Base-by-base conservation (phyloP, 2,329 filamentous ascomycete species). In the Beauveria rudraprayagi region DNA sequence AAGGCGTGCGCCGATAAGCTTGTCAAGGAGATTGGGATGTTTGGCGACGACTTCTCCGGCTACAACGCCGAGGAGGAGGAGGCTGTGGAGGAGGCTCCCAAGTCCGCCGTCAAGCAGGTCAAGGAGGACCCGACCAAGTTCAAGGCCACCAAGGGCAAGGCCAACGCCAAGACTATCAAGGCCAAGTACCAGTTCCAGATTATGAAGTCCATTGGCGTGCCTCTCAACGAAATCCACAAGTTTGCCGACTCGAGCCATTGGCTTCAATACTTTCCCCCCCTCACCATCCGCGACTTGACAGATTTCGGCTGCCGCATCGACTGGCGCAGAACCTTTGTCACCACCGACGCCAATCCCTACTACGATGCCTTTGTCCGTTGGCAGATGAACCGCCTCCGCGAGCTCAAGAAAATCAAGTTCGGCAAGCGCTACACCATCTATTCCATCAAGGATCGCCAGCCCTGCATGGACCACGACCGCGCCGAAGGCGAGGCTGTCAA, bases 1-100 rank as follows among this genome's bases (percentile, higher is more conserved):
- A 97, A 97, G 77, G 92, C 94, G 6, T 95, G 91, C 70, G 92
- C 94, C 60, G 93, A 99, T 80, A 97, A 97, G 80, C 84, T 99
- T 51, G 86, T 88, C 62, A 86, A 91, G 64, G 94, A 99, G 77
- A 88, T 97, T 61, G 86, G 90, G 75, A 80, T 89, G 77, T 99
- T 97, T 70, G 94, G 94, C 24, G 78, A 88, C 71, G 86, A 92
- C 70, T 97, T 97, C 65, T 88, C 92, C 70, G 80, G 83, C 52
- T 96, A 91, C 75, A 80, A 83, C 59, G 83, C 86, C 60, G 85
- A 89, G 11, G 76, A 79, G 3, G 78, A 78, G 60, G 78, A 78
- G 60, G 80, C 80, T 43, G 80, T 81, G 51, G 76, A 77, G 41
- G 72, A 77, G 53, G 77, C 80, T 28, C 72, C 74, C n/a, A 66